Conservation (phyloP, 2,329 filamentous ascomycete genomes). For the Xylaria sp. region DNA sequence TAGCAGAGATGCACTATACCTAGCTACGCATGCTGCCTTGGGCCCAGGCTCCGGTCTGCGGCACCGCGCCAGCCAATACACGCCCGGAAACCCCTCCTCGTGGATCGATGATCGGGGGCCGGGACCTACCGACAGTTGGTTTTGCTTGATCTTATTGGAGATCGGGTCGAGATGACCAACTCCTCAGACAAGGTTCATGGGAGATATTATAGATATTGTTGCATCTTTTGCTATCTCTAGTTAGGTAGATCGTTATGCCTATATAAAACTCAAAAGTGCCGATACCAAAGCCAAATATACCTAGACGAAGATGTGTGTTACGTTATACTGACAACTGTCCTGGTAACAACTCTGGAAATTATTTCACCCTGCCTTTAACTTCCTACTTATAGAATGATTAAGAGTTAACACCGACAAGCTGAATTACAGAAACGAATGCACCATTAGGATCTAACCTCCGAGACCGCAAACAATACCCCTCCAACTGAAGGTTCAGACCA, state of each 20-base stretch:
- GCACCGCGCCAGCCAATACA: constrained; percentile 6
- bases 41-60: background rate
- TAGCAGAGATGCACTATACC: background rate
- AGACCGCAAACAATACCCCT: too few relatives aligned
- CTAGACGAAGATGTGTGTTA: too few relatives aligned
- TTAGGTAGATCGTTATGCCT: background rate
- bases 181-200: constrained; percentile 1
- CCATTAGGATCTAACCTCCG: too few relatives aligned
- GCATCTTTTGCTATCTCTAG: background rate
- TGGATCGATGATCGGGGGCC: constrained; percentile 14
- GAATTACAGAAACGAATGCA: too few relatives aligned
- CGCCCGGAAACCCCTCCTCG: background rate
- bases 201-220: background rate
- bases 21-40: background rate
- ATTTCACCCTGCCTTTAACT: too few relatives aligned
- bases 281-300: too few relatives aligned
- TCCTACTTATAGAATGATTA: too few relatives aligned
- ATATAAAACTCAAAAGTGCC: background rate
- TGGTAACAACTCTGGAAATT: too few relatives aligned
- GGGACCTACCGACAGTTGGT: constrained; percentile 7
- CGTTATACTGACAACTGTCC: background rate
- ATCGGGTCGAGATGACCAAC: background rate
- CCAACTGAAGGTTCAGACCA: too few relatives aligned
- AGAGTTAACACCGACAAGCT: too few relatives aligned
- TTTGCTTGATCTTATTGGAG: background rate